Percentiles rank a stretch among this genome's conserved stretches.
Conservation (phyloP, 202 grass and related monocot species). For the Setaria viridis region DNA sequence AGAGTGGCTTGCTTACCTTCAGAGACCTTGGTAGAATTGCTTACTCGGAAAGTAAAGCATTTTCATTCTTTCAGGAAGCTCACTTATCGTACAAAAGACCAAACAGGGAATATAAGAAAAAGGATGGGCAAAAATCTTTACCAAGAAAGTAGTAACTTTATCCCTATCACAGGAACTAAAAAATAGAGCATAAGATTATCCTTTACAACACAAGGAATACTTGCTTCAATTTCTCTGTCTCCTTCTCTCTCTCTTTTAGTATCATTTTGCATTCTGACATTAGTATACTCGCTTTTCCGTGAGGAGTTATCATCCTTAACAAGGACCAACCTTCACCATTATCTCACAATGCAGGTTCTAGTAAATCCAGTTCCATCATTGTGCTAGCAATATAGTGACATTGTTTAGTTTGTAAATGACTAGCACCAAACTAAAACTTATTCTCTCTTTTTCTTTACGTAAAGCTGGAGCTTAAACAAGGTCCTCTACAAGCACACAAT, state of each 20-base stretch:
- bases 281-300: not conserved
- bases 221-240: not conserved
- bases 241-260: not conserved
- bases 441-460: constrained; percentile 45
- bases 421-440: constrained; percentile 45
- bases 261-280: constrained; percentile 30
- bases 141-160: constrained; percentile 36
- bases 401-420: constrained; percentile 43
- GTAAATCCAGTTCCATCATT: constrained; percentile 25
- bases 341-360: constrained; percentile 25
- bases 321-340: not conserved
- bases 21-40: constrained; percentile 25
- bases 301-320: constrained; percentile 1
- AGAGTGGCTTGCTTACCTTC: constrained; percentile 34
- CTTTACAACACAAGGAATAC: not conserved
- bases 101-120: constrained; percentile 34
- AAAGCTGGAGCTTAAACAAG: constrained; percentile 54
- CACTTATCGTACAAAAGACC: constrained; percentile 15
- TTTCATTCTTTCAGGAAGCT: constrained; percentile 39
- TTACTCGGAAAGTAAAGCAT: constrained; percentile 37
- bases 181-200: not conserved
- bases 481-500: constrained; percentile 39
- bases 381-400: not conserved
- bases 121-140: not conserved
- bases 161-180: constrained; percentile 3